These are phyloP conservation scores for Mycena galericulata DNA, from an alignment of 768 basidiomycete genomes.

Conservation along the genomic window DNA sequence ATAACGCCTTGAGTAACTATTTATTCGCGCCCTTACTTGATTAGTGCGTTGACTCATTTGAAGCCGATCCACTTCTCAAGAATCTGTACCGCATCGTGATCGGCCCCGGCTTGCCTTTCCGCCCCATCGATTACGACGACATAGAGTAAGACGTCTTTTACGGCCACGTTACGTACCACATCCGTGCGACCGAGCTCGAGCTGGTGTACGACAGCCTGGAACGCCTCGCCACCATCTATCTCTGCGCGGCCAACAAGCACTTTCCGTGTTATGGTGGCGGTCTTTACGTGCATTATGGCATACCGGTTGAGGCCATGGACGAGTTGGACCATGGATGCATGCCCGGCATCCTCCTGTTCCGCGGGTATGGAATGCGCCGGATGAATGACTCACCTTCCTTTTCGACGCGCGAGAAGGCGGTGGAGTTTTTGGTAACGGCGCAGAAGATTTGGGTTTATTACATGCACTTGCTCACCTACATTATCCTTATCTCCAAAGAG, in stretches of 20 bases:
- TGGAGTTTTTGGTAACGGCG: neutral
- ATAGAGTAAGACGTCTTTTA: neutral
- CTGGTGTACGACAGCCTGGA: neutral
- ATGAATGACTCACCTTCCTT: neutral
- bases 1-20: no score
- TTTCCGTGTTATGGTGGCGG: neutral
- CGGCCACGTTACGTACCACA: neutral
- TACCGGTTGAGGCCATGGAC: neutral
- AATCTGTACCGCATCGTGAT: neutral
- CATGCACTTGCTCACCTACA: neutral
- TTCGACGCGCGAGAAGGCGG: neutral
- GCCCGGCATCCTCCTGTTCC: neutral
- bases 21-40: no score
- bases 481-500: neutral
- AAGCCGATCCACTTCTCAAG: neutral
- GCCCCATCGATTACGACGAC: neutral
- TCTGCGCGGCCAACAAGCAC: neutral
- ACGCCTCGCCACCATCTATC: neutral
- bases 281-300: neutral
- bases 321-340: neutral
- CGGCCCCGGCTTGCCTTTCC: neutral
- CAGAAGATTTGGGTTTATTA: neutral
- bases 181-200: neutral
- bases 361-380: neutral
- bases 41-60: neutral